phyloP scores from a whole-genome alignment of 2,329 filamentous ascomycete species.

The Colletotrichum spaethianum region DNA sequence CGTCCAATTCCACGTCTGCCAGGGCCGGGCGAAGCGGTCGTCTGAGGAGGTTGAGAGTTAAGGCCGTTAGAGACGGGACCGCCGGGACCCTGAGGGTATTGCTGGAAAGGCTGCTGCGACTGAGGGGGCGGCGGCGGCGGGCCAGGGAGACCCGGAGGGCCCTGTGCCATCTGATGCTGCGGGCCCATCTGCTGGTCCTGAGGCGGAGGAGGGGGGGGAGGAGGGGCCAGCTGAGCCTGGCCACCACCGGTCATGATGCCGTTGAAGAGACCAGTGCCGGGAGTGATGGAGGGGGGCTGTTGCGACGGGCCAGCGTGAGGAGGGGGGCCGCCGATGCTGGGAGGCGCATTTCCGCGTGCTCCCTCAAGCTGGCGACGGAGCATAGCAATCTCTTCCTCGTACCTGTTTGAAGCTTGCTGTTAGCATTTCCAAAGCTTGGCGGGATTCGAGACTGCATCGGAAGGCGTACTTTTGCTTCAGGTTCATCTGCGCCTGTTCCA shows the following conservation, averaged over 20 bases:
- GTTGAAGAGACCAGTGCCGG: constrained; percentile 93
- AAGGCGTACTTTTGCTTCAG: constrained; percentile 89
- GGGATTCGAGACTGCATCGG: neutral
- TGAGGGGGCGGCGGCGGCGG: constrained; percentile 72
- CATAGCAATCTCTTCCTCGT: constrained; percentile 90
- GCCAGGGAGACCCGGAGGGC: constrained; percentile 76
- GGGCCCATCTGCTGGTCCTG: constrained; percentile 74
- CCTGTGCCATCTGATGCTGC: constrained; percentile 76
- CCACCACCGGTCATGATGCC: constrained; percentile 94
- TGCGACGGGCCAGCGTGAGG: constrained; percentile 86
- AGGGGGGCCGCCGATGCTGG: constrained; percentile 76
- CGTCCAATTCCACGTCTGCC: constrained; percentile 80
- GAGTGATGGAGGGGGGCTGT: constrained; percentile 89
- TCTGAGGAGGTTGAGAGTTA: constrained; percentile 84
- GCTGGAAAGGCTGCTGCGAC: constrained; percentile 81
- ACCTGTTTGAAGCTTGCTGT: constrained; percentile 67
- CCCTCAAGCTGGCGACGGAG: constrained; percentile 90
- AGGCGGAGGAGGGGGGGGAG: constrained; percentile 73
- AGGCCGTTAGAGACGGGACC: constrained; percentile 77
- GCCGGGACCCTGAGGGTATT: constrained; percentile 71
- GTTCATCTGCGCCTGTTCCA: constrained; percentile 90
- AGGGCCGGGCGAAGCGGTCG: constrained; percentile 88
- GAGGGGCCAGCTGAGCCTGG: constrained; percentile 87
- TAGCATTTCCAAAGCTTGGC: constrained; percentile 28
- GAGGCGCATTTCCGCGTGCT: constrained; percentile 74